Percentiles rank a stretch among this genome's conserved stretches.
Evolutionary conservation across 768 basidiomycete genomes (phyloP).

Genomic region (Serendipita indica): DNA sequence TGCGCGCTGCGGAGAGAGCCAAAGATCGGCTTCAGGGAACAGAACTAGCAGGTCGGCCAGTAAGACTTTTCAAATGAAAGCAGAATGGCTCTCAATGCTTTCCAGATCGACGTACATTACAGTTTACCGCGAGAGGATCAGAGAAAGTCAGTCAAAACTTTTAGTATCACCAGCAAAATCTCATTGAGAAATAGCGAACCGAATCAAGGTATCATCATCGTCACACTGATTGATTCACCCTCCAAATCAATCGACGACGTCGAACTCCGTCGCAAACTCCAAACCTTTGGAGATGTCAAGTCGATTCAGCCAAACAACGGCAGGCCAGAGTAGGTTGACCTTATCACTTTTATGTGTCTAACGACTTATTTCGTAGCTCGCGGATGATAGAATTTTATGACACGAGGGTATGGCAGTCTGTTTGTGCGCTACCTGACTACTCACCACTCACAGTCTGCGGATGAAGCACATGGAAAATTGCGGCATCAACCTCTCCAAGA

Average conservation of each 20-base stretch:
- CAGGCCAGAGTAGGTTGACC: slow-evolving; percentile 44
- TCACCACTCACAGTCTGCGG: slow-evolving; percentile 28
- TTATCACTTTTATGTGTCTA: slow-evolving; percentile 19
- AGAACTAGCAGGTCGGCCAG: slow-evolving; percentile 75
- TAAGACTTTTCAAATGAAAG: slow-evolving; percentile 35
- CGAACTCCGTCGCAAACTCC: slow-evolving; percentile 74
- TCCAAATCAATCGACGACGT: slow-evolving; percentile 66
- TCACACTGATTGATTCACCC: slow-evolving; percentile 58
- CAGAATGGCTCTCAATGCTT: slow-evolving; percentile 3
- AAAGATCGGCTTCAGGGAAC: slow-evolving; percentile 82
- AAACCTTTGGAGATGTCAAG: slow-evolving; percentile 85
- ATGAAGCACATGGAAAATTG: slow-evolving; percentile 65
- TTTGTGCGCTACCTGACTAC: background rate
- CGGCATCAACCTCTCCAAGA: slow-evolving; percentile 67
- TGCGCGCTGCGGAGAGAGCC: slow-evolving; percentile 85
- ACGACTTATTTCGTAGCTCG: slow-evolving; percentile 36
- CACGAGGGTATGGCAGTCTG: slow-evolving; percentile 41
- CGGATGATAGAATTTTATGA: slow-evolving; percentile 93
- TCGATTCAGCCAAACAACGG: slow-evolving; percentile 49
- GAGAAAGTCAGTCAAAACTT: slow-evolving; percentile 25
- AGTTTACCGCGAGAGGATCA: slow-evolving; percentile 77
- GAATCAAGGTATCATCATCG: slow-evolving; percentile 64
- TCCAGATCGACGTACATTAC: slow-evolving; percentile 95
- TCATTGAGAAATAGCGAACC: background rate
- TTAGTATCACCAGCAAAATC: background rate